A percentile compares a stretch with the other conserved stretches of the same genome.
Conservation (phyloP, 441 rosid genomes). For the Gossypium davidsonii region DNA sequence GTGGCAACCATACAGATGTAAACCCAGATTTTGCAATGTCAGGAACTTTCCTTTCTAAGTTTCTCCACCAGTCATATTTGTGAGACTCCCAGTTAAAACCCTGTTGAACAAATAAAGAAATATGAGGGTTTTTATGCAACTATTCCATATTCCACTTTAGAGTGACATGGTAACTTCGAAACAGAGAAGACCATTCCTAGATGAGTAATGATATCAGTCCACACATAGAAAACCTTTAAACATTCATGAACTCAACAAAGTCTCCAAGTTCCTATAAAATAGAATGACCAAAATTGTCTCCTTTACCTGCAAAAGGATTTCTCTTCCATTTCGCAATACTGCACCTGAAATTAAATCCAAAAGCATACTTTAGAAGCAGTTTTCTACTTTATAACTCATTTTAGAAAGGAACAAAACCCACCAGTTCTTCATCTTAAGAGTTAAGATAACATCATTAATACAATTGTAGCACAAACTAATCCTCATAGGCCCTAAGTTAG, state of each 20-base stretch:
- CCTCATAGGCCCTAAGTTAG: neutral
- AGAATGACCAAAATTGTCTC: neutral
- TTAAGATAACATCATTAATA: neutral
- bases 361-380: neutral
- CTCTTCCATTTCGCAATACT: constrained; percentile 54
- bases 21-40: constrained; percentile 83
- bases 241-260: neutral
- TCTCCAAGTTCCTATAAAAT: neutral
- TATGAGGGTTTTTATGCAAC: neutral
- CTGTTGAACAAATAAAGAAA: constrained; percentile 31
- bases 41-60: constrained; percentile 58
- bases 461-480: neutral
- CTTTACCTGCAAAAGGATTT: constrained; percentile 73
- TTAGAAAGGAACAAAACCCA: neutral
- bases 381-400: neutral
- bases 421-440: neutral
- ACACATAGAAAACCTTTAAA: neutral
- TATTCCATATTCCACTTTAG: neutral
- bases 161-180: neutral
- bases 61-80: constrained; percentile 88
- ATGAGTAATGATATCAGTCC: neutral
- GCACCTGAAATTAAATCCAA: constrained; percentile 40
- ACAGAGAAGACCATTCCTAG: neutral
- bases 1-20: constrained; percentile 88
- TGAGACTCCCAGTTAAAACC: constrained; percentile 93